Percentiles rank a stretch among this genome's conserved stretches.
Conservation (phyloP, 73 alveolate species). For the Symbiodinium pilosum region DNA sequence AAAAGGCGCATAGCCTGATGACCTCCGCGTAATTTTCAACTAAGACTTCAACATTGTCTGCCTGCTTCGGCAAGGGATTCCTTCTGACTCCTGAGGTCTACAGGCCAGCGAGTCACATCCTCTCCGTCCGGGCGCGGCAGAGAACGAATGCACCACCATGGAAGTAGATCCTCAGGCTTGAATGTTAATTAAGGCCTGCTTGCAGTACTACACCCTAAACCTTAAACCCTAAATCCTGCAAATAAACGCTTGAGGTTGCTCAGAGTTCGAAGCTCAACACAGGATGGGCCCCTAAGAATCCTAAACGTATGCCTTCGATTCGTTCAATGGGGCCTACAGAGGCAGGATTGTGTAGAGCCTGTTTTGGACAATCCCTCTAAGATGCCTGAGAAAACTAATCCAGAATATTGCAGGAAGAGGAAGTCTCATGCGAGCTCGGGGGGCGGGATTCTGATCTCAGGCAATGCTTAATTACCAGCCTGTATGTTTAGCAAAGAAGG, state of each 20-base stretch:
- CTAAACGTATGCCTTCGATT: too few relatives aligned
- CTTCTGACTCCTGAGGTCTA: too few relatives aligned
- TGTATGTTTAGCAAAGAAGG: too few relatives aligned
- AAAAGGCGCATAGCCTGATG: too few relatives aligned
- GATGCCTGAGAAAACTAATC: too few relatives aligned
- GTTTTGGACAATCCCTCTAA: too few relatives aligned
- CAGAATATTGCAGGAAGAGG: too few relatives aligned
- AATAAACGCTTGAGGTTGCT: background rate
- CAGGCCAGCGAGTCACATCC: conserved; percentile 27
- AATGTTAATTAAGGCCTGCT: background rate
- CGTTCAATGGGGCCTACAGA: too few relatives aligned
- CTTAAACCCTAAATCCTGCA: background rate
- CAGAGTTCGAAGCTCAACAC: background rate
- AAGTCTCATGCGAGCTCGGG: too few relatives aligned
- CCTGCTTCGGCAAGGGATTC: background rate
- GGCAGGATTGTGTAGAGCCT: too few relatives aligned
- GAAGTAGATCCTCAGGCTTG: conserved; percentile 22
- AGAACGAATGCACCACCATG: conserved; percentile 90
- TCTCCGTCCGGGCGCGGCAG: conserved; percentile 90
- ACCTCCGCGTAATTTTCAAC: background rate
- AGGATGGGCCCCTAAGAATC: background rate
- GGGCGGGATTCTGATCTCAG: too few relatives aligned
- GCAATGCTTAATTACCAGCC: too few relatives aligned
- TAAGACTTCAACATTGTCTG: background rate
- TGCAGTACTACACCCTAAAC: background rate